Base-by-base conservation (phyloP, 2,329 filamentous ascomycete species). In the Lachnellula willkommii region DNA sequence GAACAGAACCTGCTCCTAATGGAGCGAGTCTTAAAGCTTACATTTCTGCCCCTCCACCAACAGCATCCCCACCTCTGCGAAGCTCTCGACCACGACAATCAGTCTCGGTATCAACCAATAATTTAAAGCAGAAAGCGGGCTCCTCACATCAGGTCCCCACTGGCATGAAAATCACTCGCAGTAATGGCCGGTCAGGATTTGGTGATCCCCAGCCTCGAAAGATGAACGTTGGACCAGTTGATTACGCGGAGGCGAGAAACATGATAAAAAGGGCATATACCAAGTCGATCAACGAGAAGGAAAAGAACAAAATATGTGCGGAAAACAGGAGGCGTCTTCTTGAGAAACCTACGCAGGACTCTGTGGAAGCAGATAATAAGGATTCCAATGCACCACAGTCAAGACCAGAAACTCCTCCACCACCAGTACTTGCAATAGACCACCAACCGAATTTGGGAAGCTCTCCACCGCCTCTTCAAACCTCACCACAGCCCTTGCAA, bases 231-330 rank as follows among this genome's bases (percentile, higher is more conserved):
- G 87, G 87, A 1, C 87, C 87, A 57, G 89, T 95, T 52, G 89
- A 96, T 71, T 94, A 95, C 69, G 90, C 88, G 57, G 88, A 89
- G 63, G 82, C 90, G 50, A 81, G 91, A 64, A 87, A 90, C 67
- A 84, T 85, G 58, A 95, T 95, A 65, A 87, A 92, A 64, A 83
- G 90, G 55, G 90, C 90, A 14, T 93, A 95, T 70, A 92, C 84
- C 64, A 89, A 88, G 68, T 90, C 88, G n/a, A 84, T 94, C 48
- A 82, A 87, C 60, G 87, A 90, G 67, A 87, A 76, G 64, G 85
- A 89, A 67, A 84, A 66, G 75, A 80, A 63, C 73, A 72, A 57
- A 73, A 74, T 50, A 72, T 75, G 55, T 70, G 72, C 60, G 68
- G 75, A 56, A 73, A 80, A 66, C 69, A 70, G 49, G 68, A 72